Conservation (phyloP, 345 rosid genomes). For the Angophora floribunda region DNA sequence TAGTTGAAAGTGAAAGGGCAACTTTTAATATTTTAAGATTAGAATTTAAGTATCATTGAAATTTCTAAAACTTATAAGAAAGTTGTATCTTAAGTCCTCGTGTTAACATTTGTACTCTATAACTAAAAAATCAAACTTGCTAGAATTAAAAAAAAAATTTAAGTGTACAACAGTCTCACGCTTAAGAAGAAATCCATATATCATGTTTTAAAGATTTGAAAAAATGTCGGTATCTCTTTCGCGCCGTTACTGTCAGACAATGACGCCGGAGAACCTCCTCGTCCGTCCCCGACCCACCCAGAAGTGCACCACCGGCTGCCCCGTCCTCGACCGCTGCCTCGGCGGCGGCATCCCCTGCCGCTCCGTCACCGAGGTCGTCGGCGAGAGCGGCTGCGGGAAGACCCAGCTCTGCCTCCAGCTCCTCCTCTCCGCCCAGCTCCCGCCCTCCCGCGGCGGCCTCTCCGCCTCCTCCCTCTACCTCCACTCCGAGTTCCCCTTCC, state of each 20-base stretch:
- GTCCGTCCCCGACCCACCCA: conserved; percentile 4
- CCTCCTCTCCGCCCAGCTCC: conserved; percentile 68
- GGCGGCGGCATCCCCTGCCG: conserved; percentile 72
- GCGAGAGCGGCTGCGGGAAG: conserved; percentile 85
- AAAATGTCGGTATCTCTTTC: neutral
- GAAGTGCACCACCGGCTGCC: conserved; percentile 65
- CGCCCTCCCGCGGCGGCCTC: conserved; percentile 62
- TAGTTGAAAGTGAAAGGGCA: accelerated
- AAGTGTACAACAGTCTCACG: neutral
- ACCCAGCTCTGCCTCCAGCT: conserved; percentile 89
- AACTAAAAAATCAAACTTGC: neutral
- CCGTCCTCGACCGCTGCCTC: conserved; percentile 46
- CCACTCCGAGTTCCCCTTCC: conserved; percentile 76
- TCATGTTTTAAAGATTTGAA: neutral
- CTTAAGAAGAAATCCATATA: neutral
- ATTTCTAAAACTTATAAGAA: neutral
- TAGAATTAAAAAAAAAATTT: neutral
- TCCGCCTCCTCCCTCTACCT: conserved; percentile 66
- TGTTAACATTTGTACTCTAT: neutral
- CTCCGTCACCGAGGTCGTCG: conserved; percentile 70
- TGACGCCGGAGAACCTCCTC: conserved; percentile 40
- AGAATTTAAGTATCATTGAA: neutral
- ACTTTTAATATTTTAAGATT: neutral
- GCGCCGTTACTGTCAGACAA: neutral
- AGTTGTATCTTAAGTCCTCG: neutral